A percentile compares a stretch with the other conserved stretches of the same genome.
phyloP scores from a whole-genome alignment of 345 rosid genomes.

The Cardamine occulta region DNA sequence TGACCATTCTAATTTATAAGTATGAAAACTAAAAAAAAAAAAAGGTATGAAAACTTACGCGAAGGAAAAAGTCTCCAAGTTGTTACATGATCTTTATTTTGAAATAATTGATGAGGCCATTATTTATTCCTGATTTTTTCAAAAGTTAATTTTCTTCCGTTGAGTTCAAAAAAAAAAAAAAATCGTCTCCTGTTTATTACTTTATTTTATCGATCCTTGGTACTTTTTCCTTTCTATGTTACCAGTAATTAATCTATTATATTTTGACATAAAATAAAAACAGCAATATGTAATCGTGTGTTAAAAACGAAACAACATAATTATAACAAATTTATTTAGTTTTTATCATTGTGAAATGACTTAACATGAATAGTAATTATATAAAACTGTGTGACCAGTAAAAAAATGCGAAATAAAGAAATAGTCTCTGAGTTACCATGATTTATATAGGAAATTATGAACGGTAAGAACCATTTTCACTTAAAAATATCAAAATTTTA shows the following conservation, averaged over 20 bases:
- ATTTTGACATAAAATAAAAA: not conserved
- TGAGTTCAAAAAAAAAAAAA: constrained; percentile 23
- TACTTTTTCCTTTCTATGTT: constrained; percentile 25
- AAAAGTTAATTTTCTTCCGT: constrained; percentile 17
- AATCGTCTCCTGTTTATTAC: constrained; percentile 24
- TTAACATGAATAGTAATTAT: not conserved
- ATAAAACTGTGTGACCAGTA: not conserved
- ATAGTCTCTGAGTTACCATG: not conserved
- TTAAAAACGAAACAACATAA: not conserved
- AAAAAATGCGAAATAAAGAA: not conserved
- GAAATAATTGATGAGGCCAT: constrained; percentile 37
- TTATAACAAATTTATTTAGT: not conserved
- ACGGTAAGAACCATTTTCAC: not conserved
- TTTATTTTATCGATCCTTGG: constrained; percentile 16
- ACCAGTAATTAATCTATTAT: constrained; percentile 7
- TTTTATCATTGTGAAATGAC: not conserved
- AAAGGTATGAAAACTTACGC: not conserved
- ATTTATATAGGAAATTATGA: not conserved
- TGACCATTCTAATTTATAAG: not conserved
- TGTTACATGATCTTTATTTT: constrained; percentile 42
- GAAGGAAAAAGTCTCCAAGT: not conserved
- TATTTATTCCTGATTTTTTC: constrained; percentile 22
- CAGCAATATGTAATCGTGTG: not conserved
- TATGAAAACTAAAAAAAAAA: no score
- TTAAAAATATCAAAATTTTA: not conserved